Conservation (phyloP, 23 red algal genomes). For the Gracilariopsis chorda region DNA sequence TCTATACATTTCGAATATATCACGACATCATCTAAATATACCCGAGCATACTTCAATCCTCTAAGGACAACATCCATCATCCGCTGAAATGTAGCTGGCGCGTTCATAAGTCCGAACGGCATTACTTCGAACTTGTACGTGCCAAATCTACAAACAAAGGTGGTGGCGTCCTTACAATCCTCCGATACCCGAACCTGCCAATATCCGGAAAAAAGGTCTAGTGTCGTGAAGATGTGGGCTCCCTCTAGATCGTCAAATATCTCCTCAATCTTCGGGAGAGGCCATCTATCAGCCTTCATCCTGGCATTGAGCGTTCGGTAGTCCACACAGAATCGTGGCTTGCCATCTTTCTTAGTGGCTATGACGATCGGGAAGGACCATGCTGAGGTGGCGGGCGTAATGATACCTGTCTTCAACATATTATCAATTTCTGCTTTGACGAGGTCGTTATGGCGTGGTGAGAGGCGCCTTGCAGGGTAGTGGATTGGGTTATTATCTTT, state of each 20-base stretch:
- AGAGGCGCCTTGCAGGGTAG: neutral
- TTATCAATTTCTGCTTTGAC: neutral
- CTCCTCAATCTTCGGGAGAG: neutral
- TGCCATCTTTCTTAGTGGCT: conserved; percentile 48
- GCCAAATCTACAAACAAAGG: neutral
- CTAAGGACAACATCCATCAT: neutral
- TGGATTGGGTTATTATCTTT: conserved; percentile 3
- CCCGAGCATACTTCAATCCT: neutral
- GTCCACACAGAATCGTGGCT: neutral
- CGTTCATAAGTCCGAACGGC: neutral
- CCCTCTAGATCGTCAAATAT: neutral
- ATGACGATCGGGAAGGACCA: conserved; percentile 46
- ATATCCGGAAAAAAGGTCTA: neutral
- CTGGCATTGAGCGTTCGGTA: neutral
- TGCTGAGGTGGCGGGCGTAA: neutral
- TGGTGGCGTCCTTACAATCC: neutral
- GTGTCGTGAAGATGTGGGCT: neutral
- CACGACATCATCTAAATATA: neutral
- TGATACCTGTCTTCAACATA: neutral
- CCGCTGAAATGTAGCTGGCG: neutral
- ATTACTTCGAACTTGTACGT: neutral
- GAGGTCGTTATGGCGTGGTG: conserved; percentile 9
- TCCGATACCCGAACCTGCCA: neutral
- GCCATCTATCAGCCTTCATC: too few species aligned
- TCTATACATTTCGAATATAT: neutral